Percentiles rank a stretch among this genome's conserved stretches.
These are phyloP conservation scores for Lepidium campestre DNA, from an alignment of 441 rosid species.

Conservation along the genomic window DNA sequence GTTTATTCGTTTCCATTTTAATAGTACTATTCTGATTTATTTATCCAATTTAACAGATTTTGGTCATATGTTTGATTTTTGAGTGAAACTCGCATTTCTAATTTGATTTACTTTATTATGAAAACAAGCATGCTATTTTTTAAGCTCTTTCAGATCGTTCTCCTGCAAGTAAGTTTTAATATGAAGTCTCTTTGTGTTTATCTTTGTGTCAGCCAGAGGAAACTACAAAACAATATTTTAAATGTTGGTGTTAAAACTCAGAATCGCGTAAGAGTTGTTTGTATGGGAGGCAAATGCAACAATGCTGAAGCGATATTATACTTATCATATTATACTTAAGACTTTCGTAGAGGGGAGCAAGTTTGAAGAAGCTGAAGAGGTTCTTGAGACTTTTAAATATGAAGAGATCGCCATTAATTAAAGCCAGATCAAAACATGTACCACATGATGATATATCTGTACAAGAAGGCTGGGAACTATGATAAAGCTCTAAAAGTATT, in stretches of 20 bases:
- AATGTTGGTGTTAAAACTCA: conserved; percentile 22
- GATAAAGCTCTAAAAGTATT: conserved; percentile 76
- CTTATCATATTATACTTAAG: conserved; percentile 87
- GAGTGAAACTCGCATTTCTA: too few species aligned
- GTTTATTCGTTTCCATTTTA: too few species aligned
- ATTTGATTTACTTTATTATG: too few species aligned
- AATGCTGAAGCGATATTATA: conserved; percentile 95
- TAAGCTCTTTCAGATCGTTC: too few species aligned
- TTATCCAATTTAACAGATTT: too few species aligned
- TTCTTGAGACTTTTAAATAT: conserved; percentile 67
- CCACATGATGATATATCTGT: conserved; percentile 91
- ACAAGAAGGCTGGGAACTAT: conserved; percentile 80
- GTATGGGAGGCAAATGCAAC: conserved; percentile 63
- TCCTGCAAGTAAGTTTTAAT: too few species aligned
- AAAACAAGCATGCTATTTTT: too few species aligned
- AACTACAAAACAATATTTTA: conserved; percentile 6
- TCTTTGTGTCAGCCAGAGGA: conserved; percentile 20
- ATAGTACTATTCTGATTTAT: too few species aligned
- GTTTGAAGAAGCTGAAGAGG: conserved; percentile 80
- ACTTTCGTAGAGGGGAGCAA: conserved; percentile 82
- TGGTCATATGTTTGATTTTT: too few species aligned
- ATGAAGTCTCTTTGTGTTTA: background rate
- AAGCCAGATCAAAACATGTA: conserved; percentile 93
- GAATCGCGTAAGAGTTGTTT: conserved; percentile 40
- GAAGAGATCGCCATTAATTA: conserved; percentile 54